phyloP scores from a whole-genome alignment of 768 basidiomycete species.

The Coprinopsis sp. region DNA sequence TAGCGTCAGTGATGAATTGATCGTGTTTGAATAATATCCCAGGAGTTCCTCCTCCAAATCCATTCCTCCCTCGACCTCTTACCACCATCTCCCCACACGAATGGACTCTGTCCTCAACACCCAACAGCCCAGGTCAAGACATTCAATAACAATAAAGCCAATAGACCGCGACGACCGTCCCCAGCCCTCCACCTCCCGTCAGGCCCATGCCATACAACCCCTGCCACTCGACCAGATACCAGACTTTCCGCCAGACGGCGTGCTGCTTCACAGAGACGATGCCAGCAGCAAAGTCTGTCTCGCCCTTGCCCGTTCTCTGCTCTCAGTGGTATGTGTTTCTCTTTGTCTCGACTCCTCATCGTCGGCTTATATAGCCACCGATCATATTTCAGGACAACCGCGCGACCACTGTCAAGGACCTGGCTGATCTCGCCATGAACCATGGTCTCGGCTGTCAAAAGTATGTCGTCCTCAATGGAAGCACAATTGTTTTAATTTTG shows the following conservation, averaged over 20 bases:
- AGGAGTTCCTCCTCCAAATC: too few species aligned
- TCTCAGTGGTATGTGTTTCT: constrained; percentile 57
- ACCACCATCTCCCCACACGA: too few species aligned
- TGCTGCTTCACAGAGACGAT: constrained; percentile 73
- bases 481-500: constrained; percentile 9
- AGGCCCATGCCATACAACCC: constrained; percentile 8
- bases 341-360: constrained; percentile 12
- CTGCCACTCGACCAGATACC: constrained; percentile 21
- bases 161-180: constrained; percentile 2
- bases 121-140: constrained; percentile 15
- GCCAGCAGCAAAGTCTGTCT: constrained; percentile 66
- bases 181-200: constrained; percentile 15
- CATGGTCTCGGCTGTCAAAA: constrained; percentile 73
- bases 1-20: too few species aligned
- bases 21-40: too few species aligned
- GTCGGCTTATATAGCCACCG: constrained; percentile 13
- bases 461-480: constrained; percentile 33
- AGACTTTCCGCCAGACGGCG: constrained; percentile 55
- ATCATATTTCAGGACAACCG: constrained; percentile 56
- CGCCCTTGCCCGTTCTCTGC: constrained; percentile 66
- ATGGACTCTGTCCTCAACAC: constrained; percentile 29
- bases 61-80: too few species aligned
- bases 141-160: constrained; percentile 21
- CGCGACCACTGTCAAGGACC: constrained; percentile 84
- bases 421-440: constrained; percentile 63